Evolutionary conservation across 768 basidiomycete genomes (phyloP).

Genomic region (Hortiboletus campestris): DNA sequence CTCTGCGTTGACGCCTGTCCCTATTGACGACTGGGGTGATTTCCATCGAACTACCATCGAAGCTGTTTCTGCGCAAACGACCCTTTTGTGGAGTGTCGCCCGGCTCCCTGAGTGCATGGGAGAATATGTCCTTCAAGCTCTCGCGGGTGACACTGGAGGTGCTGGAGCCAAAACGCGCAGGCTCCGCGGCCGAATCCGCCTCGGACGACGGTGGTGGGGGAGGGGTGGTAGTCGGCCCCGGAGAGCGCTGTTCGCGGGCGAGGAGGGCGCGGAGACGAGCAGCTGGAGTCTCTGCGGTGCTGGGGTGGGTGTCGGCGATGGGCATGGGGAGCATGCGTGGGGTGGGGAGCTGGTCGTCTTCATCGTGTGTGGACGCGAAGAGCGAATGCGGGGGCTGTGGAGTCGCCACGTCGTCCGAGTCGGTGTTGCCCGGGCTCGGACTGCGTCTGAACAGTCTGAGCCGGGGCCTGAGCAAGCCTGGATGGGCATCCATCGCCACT

Average conservation of each 20-base stretch:
- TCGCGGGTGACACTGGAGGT: slow-evolving; percentile 52
- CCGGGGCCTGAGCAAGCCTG: slow-evolving; percentile 4
- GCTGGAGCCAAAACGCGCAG: slow-evolving; percentile 21
- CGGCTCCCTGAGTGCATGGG: slow-evolving; percentile 60
- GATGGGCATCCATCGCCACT: slow-evolving; percentile 1
- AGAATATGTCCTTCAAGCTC: slow-evolving; percentile 64
- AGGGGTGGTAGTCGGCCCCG: slow-evolving; percentile 24
- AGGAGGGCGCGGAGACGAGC: slow-evolving; percentile 63
- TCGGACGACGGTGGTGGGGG: slow-evolving; percentile 30
- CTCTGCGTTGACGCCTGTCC: slow-evolving; percentile 44
- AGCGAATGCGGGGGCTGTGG: not conserved
- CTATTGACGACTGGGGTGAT: slow-evolving; percentile 45
- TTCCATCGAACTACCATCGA: slow-evolving; percentile 60
- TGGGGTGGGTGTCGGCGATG: slow-evolving; percentile 19
- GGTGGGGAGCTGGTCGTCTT: slow-evolving; percentile 32
- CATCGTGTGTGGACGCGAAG: slow-evolving; percentile 10
- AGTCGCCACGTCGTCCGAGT: not conserved
- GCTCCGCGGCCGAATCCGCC: slow-evolving; percentile 20
- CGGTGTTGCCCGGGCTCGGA: not conserved
- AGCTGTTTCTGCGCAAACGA: slow-evolving; percentile 52
- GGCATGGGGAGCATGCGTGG: slow-evolving; percentile 25
- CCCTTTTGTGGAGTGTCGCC: slow-evolving; percentile 62
- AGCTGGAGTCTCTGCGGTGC: slow-evolving; percentile 47
- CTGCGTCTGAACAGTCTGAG: slow-evolving; percentile 12
- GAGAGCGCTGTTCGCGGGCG: slow-evolving; percentile 45